Percentiles rank a stretch among this genome's conserved stretches.
phyloP scores from a whole-genome alignment of 2,329 filamentous ascomycete species.

The Eutypella sp. region DNA sequence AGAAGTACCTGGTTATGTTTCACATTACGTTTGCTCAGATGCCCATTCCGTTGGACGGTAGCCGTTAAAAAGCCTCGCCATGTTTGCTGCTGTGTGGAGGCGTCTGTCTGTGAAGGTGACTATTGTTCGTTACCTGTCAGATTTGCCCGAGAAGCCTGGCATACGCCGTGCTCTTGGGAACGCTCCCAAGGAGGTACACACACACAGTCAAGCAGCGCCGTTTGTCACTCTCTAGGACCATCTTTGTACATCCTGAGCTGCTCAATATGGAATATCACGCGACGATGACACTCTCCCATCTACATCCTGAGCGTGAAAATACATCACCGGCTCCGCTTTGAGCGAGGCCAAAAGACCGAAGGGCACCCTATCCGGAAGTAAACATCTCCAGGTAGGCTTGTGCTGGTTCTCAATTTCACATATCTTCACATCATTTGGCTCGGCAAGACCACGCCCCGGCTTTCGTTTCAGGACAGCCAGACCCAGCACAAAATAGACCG shows the following conservation, averaged over 20 bases:
- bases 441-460: neutral
- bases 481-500: conserved; percentile 8
- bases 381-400: neutral
- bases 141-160: conserved; percentile 5
- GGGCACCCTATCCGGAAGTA: neutral
- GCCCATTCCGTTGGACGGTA: conserved; percentile 20
- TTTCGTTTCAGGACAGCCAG: neutral
- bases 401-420: neutral
- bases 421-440: neutral
- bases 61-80: conserved; percentile 13
- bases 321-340: too few relatives aligned
- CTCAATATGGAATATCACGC: neutral
- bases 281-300: neutral
- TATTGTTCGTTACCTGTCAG: conserved; percentile 8
- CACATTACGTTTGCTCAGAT: conserved; percentile 25
- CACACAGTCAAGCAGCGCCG: neutral
- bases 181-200: conserved; percentile 1
- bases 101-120: conserved; percentile 4
- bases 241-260: neutral
- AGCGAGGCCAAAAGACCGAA: too few relatives aligned
- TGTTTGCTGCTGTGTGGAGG: conserved; percentile 13
- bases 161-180: conserved; percentile 1
- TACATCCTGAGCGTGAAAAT: too few relatives aligned
- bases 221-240: neutral
- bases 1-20: conserved; percentile 19